Percentiles rank a stretch among this genome's conserved stretches.
Evolutionary conservation across 345 rosid species (phyloP).

Genomic region (Odontarrhena argentea): DNA sequence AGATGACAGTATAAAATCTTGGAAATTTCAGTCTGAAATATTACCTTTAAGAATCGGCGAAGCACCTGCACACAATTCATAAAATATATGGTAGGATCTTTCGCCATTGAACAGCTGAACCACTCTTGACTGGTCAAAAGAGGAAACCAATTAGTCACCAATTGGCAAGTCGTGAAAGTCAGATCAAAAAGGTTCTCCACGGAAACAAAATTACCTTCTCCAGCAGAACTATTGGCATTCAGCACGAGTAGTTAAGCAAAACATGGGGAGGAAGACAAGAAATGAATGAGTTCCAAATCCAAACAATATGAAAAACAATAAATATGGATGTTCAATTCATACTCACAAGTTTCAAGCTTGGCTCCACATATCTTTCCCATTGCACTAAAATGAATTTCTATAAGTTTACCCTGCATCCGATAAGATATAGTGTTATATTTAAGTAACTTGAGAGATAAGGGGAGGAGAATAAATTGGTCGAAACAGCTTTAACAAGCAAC

Average conservation of each 20-base stretch:
- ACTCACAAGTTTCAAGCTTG: constrained; percentile 86
- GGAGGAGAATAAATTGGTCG: not conserved
- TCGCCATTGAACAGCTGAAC: constrained; percentile 86
- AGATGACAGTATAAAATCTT: not conserved
- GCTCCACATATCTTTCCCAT: constrained; percentile 87
- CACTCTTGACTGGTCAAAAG: constrained; percentile 83
- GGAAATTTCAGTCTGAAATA: constrained; percentile 16
- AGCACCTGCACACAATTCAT: constrained; percentile 96
- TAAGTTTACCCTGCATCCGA: constrained; percentile 78
- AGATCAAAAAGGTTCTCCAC: constrained; percentile 27
- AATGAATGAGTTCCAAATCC: constrained; percentile 25
- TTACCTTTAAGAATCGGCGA: constrained; percentile 81
- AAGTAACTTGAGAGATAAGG: not conserved
- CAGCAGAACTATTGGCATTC: constrained; percentile 61
- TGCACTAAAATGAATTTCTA: constrained; percentile 77
- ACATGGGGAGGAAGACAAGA: constrained; percentile 29
- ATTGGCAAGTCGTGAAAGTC: constrained; percentile 26
- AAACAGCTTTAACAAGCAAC: constrained; percentile 37
- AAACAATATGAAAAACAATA: constrained; percentile 24
- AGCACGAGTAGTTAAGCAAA: constrained; percentile 28
- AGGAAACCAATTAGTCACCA: constrained; percentile 44
- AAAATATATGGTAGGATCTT: constrained; percentile 89
- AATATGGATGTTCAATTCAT: not conserved
- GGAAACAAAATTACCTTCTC: constrained; percentile 75
- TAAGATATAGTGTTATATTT: constrained; percentile 24